Evolutionary conservation across 306 rosid species (phyloP).

Genomic region (Cicer bijugum): DNA sequence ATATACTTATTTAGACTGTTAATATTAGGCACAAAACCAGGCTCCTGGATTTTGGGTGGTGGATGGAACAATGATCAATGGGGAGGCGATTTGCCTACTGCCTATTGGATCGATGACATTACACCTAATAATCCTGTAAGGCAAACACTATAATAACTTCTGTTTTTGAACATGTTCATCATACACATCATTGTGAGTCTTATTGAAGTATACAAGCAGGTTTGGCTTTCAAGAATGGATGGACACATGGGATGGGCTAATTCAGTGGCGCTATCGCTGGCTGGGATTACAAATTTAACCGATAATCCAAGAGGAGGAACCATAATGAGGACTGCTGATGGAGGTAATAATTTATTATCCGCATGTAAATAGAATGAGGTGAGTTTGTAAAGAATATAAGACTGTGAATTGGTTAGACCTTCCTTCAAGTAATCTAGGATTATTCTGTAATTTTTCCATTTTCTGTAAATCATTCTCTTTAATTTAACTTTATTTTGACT

Average conservation of each 20-base stretch:
- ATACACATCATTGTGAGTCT: constrained; percentile 29
- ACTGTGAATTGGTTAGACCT: not conserved
- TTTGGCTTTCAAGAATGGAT: constrained; percentile 80
- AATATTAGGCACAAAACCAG: constrained; percentile 62
- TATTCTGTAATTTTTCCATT: not conserved
- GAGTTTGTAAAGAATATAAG: not conserved
- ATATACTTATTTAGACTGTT: not conserved
- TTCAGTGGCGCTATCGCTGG: constrained; percentile 66
- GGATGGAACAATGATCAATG: constrained; percentile 92
- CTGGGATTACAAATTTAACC: constrained; percentile 62
- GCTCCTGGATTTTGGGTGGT: constrained; percentile 93
- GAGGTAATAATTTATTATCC: constrained; percentile 58
- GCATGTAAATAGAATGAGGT: not conserved
- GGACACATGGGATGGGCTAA: constrained; percentile 91
- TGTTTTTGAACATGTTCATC: constrained; percentile 35
- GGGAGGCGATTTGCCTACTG: constrained; percentile 84
- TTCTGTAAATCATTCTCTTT: constrained; percentile 23
- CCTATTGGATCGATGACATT: constrained; percentile 76
- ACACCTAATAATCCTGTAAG: constrained; percentile 84
- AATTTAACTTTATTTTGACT: constrained; percentile 4
- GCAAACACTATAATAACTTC: constrained; percentile 30
- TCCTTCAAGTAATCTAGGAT: constrained; percentile 18
- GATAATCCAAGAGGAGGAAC: constrained; percentile 79
- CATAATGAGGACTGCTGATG: constrained; percentile 57
- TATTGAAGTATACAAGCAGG: constrained; percentile 54